Base-by-base conservation (phyloP, 1,284 basidiomycete species). In the Microbotryum intermedium region DNA sequence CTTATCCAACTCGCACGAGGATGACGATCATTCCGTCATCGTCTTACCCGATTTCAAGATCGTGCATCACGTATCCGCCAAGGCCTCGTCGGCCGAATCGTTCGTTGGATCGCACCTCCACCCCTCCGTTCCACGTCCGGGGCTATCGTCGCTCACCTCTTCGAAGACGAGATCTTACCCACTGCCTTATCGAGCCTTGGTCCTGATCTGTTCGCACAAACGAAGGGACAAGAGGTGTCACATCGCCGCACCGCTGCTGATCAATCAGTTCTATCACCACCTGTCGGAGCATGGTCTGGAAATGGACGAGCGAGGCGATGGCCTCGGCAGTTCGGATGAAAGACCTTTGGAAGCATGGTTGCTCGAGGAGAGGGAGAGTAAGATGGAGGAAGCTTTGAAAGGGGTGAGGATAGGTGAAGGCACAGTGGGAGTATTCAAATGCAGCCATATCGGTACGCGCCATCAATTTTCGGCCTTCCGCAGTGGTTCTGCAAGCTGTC, bases 41-140 rank as follows among this genome's bases (percentile, higher is more conserved):
- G 81, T 95, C 2, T 84, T 97, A 70, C 92, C 92, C 6, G 92
- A 97, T 75, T 95, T 86, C 78, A 90, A 84, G 68, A 79, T 90
- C 34, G 61, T 66, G 6, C 57, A 60, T 25, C 56, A 63, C 11
- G 59, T 69, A 16, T 52, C 44, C 6, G 46, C 34, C 34, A 39
- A 39, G 10, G 34, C 34, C 10, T 39, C 34, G 34, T 39, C 34
- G 34, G 34, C 13, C 34, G 13, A 39, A 11, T 11, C 34, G 34
- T 39, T 39, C 34, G 34, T 39, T 16, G 29, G 43, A 23, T 74
- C 76, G 34, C 79, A 82, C 5, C 77, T 92, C 51, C 25, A 25
- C 51, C 20, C 43, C n/a, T 44, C 43, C 34, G 34, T 16, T 39
- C 34, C 34, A 16, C 34, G 34, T 4, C 34, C 34, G 9, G 34